phyloP scores from a whole-genome alignment of 441 rosid species.

The Jatropha podagrica region DNA sequence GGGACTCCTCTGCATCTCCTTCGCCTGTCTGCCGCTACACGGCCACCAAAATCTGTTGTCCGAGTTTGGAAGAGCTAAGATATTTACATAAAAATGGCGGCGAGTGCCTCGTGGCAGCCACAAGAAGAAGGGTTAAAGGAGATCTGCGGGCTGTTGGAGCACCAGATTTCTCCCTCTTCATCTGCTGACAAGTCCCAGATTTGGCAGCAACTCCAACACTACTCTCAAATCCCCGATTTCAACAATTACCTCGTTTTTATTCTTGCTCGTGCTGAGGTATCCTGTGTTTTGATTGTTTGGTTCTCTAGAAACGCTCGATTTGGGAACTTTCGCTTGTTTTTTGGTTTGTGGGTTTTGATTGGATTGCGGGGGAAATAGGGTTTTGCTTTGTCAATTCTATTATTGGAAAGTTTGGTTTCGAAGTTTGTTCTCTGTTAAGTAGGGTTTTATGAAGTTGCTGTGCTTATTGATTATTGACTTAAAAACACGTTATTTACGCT shows the following conservation, averaged over 20 bases:
- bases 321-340: neutral
- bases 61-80: neutral
- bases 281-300: conserved; percentile 12
- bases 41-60: neutral
- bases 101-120: conserved; percentile 70
- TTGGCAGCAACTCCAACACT: conserved; percentile 91
- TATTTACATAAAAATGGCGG: conserved; percentile 3
- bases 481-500: neutral
- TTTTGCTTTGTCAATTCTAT: neutral
- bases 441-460: conserved; percentile 12
- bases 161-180: conserved; percentile 90
- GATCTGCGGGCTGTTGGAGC: conserved; percentile 83
- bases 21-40: neutral
- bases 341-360: conserved; percentile 14
- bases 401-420: conserved; percentile 4
- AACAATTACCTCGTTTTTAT: conserved; percentile 93
- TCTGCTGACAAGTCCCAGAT: conserved; percentile 90
- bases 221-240: conserved; percentile 94
- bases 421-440: neutral
- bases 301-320: conserved; percentile 1
- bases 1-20: neutral
- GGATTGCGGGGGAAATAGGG: conserved; percentile 9
- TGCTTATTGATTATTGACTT: neutral
- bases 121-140: conserved; percentile 75
- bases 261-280: conserved; percentile 85